Percentiles rank a stretch among this genome's conserved stretches.
Evolutionary conservation across 1,284 basidiomycete species (phyloP).

Genomic region (Ustilago vetiveriae): DNA sequence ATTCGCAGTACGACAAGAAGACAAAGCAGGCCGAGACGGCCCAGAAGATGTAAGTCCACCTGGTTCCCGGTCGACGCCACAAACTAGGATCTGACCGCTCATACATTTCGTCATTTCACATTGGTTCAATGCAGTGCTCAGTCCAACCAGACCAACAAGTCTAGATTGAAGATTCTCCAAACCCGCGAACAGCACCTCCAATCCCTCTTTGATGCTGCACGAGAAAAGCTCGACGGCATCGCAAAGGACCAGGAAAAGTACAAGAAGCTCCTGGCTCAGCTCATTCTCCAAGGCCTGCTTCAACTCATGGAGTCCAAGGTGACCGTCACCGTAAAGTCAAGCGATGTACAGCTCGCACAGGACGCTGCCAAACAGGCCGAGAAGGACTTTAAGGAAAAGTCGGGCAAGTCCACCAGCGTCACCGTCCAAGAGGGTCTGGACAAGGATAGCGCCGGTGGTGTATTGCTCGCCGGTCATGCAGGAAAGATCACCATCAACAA

Average conservation of each 20-base stretch:
- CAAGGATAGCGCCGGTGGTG: slow-evolving; percentile 71
- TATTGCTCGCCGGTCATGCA: slow-evolving; percentile 54
- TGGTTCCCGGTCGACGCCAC: too few species aligned
- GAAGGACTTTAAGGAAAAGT: slow-evolving; percentile 77
- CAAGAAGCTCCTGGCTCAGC: slow-evolving; percentile 59
- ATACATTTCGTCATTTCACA: too few species aligned
- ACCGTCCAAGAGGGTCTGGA: slow-evolving; percentile 76
- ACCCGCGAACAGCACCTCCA: slow-evolving; percentile 91
- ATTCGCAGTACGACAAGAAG: slow-evolving; percentile 64
- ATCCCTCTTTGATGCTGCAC: slow-evolving; percentile 82
- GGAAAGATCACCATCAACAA: slow-evolving; percentile 65
- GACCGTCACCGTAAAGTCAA: slow-evolving; percentile 52
- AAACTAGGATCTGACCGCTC: too few species aligned
- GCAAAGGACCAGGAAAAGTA: slow-evolving; percentile 75
- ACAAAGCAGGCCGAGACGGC: slow-evolving; percentile 63
- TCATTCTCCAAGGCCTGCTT: slow-evolving; percentile 75
- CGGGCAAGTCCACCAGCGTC: slow-evolving; percentile 76
- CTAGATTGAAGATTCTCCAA: slow-evolving; percentile 88
- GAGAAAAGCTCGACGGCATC: slow-evolving; percentile 75
- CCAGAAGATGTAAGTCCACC: slow-evolving; percentile 66
- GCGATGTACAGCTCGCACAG: slow-evolving; percentile 61
- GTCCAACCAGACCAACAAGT: slow-evolving; percentile 93
- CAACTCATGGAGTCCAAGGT: slow-evolving; percentile 63
- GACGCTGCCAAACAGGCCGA: slow-evolving; percentile 76
- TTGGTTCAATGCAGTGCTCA: slow-evolving; percentile 78